Percentiles rank a stretch among this genome's conserved stretches.
phyloP scores from a whole-genome alignment of 176 grass and related monocot genomes.

The Triticum turgidum region DNA sequence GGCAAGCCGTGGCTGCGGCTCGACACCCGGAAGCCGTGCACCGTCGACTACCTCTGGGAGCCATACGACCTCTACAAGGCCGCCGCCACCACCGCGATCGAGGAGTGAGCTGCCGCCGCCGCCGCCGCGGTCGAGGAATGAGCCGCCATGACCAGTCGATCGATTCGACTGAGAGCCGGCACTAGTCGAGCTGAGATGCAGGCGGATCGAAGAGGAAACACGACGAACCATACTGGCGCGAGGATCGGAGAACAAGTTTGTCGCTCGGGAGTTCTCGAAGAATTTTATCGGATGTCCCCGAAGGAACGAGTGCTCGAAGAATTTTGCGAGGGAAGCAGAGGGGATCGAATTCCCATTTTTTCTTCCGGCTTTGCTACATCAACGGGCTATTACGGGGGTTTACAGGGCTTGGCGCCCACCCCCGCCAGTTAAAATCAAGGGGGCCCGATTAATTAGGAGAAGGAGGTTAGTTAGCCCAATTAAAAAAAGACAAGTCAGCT shows the following conservation, averaged over 20 bases:
- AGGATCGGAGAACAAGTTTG: not conserved
- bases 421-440: too few relatives aligned
- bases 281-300: too few relatives aligned
- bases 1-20: constrained; percentile 75
- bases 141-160: not conserved
- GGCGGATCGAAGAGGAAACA: not conserved
- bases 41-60: constrained; percentile 81
- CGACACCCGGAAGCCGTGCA: constrained; percentile 59
- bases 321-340: too few relatives aligned
- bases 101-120: constrained; percentile 43
- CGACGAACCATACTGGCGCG: too few relatives aligned
- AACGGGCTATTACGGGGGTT: too few relatives aligned
- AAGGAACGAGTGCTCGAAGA: too few relatives aligned
- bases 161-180: not conserved
- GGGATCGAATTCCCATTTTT: not conserved
- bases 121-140: not conserved
- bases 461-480: too few relatives aligned
- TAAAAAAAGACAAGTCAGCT: too few relatives aligned
- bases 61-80: constrained; percentile 78
- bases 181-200: not conserved
- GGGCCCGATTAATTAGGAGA: too few relatives aligned
- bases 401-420: too few relatives aligned
- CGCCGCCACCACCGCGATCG: constrained; percentile 45
- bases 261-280: not conserved
- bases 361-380: too few relatives aligned